A percentile compares a stretch with the other conserved stretches of the same genome.
Evolutionary conservation across 176 grass and related monocot genomes (phyloP).

Genomic region (Rhynchospora breviuscula): DNA sequence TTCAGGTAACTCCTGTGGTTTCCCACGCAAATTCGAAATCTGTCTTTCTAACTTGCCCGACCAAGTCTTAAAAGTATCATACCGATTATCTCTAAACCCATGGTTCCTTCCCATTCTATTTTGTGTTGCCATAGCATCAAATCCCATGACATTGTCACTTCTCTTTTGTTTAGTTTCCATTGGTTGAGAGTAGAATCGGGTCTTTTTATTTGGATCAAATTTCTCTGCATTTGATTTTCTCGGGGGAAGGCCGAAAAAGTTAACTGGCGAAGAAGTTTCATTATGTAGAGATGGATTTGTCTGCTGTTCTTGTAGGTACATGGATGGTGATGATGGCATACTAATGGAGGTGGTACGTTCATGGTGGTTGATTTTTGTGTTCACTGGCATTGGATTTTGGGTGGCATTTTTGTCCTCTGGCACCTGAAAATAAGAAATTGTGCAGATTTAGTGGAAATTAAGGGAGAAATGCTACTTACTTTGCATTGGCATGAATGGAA

Average conservation of each 20-base stretch:
- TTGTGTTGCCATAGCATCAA: conserved; percentile 1
- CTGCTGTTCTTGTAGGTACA: conserved; percentile 21
- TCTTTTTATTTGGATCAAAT: conserved; percentile 29
- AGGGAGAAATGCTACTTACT: background rate
- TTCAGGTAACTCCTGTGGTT: conserved; percentile 25
- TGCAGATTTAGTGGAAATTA: background rate
- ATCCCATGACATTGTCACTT: conserved; percentile 4
- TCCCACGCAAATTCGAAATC: conserved; percentile 51
- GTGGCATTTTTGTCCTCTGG: conserved; percentile 10
- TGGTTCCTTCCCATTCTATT: conserved; percentile 7
- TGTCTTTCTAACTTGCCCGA: conserved; percentile 76
- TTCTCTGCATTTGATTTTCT: background rate
- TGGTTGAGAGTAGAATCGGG: conserved; percentile 63
- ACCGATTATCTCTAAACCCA: conserved; percentile 46
- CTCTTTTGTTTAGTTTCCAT: conserved; percentile 12
- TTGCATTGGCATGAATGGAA: background rate
- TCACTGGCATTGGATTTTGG: background rate
- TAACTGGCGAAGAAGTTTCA: background rate
- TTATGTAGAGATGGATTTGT: background rate
- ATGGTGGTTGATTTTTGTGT: background rate
- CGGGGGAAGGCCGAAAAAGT: background rate
- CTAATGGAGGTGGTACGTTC: conserved; percentile 56
- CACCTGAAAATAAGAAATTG: conserved; percentile 19
- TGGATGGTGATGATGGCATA: conserved; percentile 61
- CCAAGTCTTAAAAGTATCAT: conserved; percentile 88